Percentiles rank a stretch among this genome's conserved stretches.
phyloP scores from a whole-genome alignment of 805 yeast species.

The Candida morakotiae region DNA sequence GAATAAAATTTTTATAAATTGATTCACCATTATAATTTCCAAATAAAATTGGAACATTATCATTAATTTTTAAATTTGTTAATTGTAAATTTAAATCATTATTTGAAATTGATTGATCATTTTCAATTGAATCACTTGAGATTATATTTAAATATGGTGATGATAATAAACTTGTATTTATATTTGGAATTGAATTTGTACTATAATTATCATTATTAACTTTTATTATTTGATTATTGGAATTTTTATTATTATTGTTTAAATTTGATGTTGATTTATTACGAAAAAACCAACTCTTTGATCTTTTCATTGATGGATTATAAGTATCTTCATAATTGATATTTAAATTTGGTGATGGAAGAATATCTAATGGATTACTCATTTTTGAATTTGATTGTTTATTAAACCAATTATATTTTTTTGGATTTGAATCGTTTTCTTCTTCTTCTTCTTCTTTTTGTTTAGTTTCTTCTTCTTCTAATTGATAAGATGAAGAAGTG shows the following conservation, averaged over 20 bases:
- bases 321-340: background rate
- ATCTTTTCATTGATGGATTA: background rate
- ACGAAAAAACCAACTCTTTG: conserved; percentile 2
- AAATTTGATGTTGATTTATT: background rate
- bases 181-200: no score
- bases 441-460: background rate
- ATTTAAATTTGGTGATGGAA: conserved; percentile 1
- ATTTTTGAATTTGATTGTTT: background rate
- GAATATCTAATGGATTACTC: background rate
- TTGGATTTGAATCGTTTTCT: background rate
- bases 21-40: conserved; percentile 4
- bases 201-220: background rate
- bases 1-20: background rate
- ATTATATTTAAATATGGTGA: background rate
- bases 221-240: background rate
- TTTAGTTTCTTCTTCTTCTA: no score
- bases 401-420: background rate
- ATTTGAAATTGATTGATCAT: background rate
- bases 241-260: no score
- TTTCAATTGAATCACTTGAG: background rate
- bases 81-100: background rate
- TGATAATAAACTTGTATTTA: background rate
- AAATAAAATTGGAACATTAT: conserved; percentile 3
- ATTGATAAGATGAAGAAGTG: no score
- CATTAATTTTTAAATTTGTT: background rate